A percentile compares a stretch with the other conserved stretches of the same genome.
phyloP scores from a whole-genome alignment of 2,329 filamentous ascomycete species.

The Hymenoscyphus linearis region DNA sequence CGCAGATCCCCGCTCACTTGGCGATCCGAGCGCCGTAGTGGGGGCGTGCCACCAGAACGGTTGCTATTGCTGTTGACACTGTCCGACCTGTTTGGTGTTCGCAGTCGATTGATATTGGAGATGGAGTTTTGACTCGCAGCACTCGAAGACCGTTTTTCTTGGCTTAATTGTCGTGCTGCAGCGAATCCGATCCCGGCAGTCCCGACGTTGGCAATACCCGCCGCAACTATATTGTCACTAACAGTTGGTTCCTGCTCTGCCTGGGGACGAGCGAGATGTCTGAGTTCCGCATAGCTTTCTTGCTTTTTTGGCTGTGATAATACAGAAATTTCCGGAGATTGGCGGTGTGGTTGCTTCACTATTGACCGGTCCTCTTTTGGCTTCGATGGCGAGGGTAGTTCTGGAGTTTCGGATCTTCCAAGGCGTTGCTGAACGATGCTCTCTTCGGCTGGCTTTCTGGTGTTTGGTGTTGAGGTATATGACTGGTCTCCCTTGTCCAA shows the following conservation, averaged over 20 bases:
- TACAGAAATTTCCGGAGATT: constrained; percentile 18
- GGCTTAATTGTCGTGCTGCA: constrained; percentile 26
- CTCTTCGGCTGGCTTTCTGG: constrained; percentile 1
- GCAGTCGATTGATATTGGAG: constrained; percentile 30
- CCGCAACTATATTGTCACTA: constrained; percentile 20
- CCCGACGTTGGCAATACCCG: constrained; percentile 24
- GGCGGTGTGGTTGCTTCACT: constrained; percentile 24
- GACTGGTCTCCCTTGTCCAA: background rate
- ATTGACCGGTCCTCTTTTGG: constrained; percentile 6
- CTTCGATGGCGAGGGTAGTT: constrained; percentile 2
- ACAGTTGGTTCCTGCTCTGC: constrained; percentile 23
- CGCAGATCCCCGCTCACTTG: constrained; percentile 72
- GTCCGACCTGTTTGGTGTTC: constrained; percentile 48
- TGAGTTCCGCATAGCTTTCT: constrained; percentile 27
- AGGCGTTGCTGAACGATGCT: constrained; percentile 7
- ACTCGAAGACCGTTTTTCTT: constrained; percentile 28
- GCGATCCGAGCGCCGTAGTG: constrained; percentile 63
- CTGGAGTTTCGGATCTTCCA: constrained; percentile 5
- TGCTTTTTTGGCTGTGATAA: constrained; percentile 21
- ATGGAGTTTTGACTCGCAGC: constrained; percentile 25
- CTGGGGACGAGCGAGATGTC: constrained; percentile 18
- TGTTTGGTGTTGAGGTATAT: background rate
- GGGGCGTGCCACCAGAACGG: constrained; percentile 54
- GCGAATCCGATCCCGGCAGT: constrained; percentile 28
- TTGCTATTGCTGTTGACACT: constrained; percentile 48